Percentiles rank a stretch among this genome's conserved stretches.
Conservation (phyloP, 177 flowering plant species). For the Vitis hybrid region DNA sequence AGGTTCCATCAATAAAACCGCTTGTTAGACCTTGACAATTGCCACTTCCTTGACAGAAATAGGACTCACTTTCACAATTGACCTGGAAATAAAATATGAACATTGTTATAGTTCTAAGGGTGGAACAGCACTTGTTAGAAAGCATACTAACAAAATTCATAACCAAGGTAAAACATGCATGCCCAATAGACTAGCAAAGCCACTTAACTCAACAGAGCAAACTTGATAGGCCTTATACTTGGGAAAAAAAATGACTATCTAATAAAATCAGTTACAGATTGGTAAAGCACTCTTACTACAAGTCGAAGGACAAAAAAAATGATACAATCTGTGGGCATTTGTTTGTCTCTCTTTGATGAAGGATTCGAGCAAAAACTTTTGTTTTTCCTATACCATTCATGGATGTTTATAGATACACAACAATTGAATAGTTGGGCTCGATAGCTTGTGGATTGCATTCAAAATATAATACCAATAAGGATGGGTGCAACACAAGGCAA, state of each 20-base stretch:
- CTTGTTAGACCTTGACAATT: conserved; percentile 10
- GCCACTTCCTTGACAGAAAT: not conserved
- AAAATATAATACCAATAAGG: too few species aligned
- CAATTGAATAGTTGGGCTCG: too few species aligned
- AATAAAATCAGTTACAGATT: not conserved
- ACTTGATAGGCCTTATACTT: not conserved
- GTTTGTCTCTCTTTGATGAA: too few species aligned
- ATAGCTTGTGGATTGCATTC: too few species aligned
- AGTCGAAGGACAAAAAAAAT: not conserved
- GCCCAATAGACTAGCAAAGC: not conserved
- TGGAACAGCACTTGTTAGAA: not conserved
- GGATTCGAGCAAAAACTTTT: too few species aligned
- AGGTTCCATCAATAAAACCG: conserved; percentile 7
- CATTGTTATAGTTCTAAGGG: not conserved
- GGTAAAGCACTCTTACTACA: not conserved
- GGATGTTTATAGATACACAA: too few species aligned
- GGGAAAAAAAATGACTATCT: not conserved
- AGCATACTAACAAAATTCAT: not conserved
- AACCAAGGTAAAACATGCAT: not conserved
- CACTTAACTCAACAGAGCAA: too few species aligned
- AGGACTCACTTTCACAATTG: conserved; percentile 9
- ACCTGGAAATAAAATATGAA: conserved; percentile 8
- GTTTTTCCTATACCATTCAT: too few species aligned
- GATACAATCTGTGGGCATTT: too few species aligned
- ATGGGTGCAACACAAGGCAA: too few species aligned